Evolutionary conservation across 2,329 filamentous ascomycete species (phyloP).

Genomic region (Epichloe sibirici): DNA sequence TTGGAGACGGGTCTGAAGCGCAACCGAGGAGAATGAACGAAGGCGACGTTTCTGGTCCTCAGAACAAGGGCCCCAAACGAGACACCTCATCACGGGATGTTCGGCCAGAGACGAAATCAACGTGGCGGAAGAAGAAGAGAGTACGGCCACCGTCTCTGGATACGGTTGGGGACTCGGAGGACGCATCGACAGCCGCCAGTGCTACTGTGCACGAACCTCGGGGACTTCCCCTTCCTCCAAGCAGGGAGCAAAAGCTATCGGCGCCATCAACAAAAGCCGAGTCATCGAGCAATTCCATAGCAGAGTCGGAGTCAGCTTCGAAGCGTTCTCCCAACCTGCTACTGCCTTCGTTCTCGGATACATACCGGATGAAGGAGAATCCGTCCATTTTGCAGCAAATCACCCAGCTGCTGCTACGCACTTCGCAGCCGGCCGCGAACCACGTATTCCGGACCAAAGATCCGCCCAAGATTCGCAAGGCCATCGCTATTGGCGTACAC

Average conservation of each 20-base stretch:
- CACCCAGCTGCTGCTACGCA: slow-evolving; percentile 42
- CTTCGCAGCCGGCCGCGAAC: slow-evolving; percentile 43
- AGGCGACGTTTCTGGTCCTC: slow-evolving; percentile 26
- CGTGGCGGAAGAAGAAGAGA: slow-evolving; percentile 32
- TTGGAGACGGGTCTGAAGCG: slow-evolving; percentile 43
- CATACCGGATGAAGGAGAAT: slow-evolving; percentile 54
- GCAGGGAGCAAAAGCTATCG: slow-evolving; percentile 1
- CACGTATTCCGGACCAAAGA: slow-evolving; percentile 64
- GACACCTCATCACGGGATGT: slow-evolving; percentile 18
- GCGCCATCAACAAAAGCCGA: slow-evolving; percentile 10
- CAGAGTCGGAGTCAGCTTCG: slow-evolving; percentile 31
- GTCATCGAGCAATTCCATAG: slow-evolving; percentile 15
- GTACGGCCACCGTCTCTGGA: slow-evolving; percentile 36
- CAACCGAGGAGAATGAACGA: slow-evolving; percentile 37
- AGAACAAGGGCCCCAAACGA: slow-evolving; percentile 21
- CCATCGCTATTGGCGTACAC: slow-evolving; percentile 87
- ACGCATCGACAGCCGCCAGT: slow-evolving; percentile 15
- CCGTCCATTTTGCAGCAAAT: slow-evolving; percentile 61
- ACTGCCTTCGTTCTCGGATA: slow-evolving; percentile 56
- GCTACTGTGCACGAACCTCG: slow-evolving; percentile 3
- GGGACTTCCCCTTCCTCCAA: slow-evolving; percentile 2
- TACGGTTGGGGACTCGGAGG: slow-evolving; percentile 21
- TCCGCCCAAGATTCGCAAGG: slow-evolving; percentile 64
- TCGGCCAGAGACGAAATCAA: slow-evolving; percentile 17
- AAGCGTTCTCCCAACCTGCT: slow-evolving; percentile 48